Evolutionary conservation across 257 asterid genomes (phyloP).

Genomic region (Solanum gandarillasii): DNA sequence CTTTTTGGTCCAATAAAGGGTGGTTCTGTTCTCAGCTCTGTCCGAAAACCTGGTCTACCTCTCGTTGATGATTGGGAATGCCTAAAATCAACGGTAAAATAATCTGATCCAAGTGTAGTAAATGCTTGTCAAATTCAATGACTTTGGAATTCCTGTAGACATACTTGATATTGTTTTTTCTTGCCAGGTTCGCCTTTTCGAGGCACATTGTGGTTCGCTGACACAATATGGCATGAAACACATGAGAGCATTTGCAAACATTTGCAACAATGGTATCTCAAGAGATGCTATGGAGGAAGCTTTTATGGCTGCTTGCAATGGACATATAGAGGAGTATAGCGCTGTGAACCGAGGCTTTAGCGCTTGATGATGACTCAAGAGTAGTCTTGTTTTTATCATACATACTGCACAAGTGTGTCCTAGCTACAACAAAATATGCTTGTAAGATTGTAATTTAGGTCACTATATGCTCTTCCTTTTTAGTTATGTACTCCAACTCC

Average conservation of each 20-base stretch:
- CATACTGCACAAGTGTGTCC: background rate
- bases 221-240: constrained; percentile 86
- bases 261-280: constrained; percentile 47
- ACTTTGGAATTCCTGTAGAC: background rate
- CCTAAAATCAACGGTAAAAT: constrained; percentile 55
- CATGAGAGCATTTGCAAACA: constrained; percentile 79
- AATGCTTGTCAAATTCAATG: background rate
- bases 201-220: constrained; percentile 58
- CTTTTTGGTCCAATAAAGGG: constrained; percentile 58
- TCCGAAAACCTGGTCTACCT: constrained; percentile 41
- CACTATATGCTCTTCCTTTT: background rate
- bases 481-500: background rate
- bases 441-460: background rate
- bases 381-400: background rate
- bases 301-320: constrained; percentile 43
- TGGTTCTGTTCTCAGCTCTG: constrained; percentile 24
- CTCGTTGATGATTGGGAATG: constrained; percentile 87
- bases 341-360: constrained; percentile 28
- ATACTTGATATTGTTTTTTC: background rate
- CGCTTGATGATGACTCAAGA: constrained; percentile 16
- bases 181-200: constrained; percentile 56
- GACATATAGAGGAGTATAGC: constrained; percentile 16
- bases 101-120: background rate
- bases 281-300: constrained; percentile 45
- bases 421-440: background rate